A percentile compares a stretch with the other conserved stretches of the same genome.
Evolutionary conservation across 2,329 filamentous ascomycete species (phyloP).

Genomic region (Colletotrichum tropicale): DNA sequence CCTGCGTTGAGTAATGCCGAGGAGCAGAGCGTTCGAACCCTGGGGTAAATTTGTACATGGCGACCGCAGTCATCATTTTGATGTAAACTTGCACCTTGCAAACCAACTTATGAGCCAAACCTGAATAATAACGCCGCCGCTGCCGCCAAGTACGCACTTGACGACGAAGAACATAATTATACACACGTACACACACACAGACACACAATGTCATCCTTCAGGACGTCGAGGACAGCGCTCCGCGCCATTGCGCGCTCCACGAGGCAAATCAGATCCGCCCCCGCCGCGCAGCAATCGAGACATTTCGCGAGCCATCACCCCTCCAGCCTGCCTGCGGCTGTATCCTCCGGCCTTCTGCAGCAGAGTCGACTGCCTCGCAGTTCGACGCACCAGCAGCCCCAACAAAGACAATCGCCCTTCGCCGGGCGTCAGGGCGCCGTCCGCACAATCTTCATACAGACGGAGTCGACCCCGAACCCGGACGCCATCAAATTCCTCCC

Average conservation of each 20-base stretch:
- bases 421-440: slow-evolving; percentile 37
- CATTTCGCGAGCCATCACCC: slow-evolving; percentile 11
- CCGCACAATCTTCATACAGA: slow-evolving; percentile 96
- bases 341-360: slow-evolving; percentile 9
- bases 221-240: slow-evolving; percentile 13
- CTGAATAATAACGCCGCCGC: not conserved
- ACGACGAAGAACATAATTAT: not conserved
- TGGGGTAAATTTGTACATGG: not conserved
- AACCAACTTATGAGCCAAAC: not conserved
- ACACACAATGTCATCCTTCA: slow-evolving; percentile 17
- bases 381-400: not conserved
- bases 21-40: not conserved
- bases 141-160: not conserved
- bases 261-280: not conserved
- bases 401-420: slow-evolving; percentile 19
- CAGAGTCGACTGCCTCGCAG: not conserved
- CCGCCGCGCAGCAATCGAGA: slow-evolving; percentile 2
- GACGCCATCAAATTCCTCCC: slow-evolving; percentile 97
- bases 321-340: slow-evolving; percentile 17
- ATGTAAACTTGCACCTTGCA: not conserved
- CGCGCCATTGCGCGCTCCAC: slow-evolving; percentile 14
- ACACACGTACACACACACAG: not conserved
- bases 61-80: not conserved
- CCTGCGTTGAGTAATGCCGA: slow-evolving; percentile 5
- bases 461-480: slow-evolving; percentile 90